These are phyloP conservation scores for Quercus aquifolioides DNA, from an alignment of 306 rosid species.

Conservation along the genomic window DNA sequence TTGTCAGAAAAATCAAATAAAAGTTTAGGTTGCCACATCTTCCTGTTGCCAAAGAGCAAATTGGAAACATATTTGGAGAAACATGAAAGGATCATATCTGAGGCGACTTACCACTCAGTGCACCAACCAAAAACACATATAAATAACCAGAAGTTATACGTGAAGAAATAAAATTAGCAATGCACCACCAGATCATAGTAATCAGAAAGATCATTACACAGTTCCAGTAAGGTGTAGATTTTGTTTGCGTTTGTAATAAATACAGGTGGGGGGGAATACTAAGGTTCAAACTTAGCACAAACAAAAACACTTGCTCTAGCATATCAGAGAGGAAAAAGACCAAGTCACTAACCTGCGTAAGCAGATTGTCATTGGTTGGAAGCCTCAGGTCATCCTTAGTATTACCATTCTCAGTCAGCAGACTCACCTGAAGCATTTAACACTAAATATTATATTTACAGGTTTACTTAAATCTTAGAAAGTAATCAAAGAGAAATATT, in stretches of 20 bases:
- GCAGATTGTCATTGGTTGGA: conserved; percentile 89
- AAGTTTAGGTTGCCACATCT: not conserved
- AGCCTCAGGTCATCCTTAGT: conserved; percentile 97
- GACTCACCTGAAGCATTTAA: conserved; percentile 64
- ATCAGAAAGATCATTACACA: not conserved
- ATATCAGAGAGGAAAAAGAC: not conserved
- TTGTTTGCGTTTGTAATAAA: not conserved
- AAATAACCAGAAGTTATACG: not conserved
- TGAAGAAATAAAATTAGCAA: not conserved
- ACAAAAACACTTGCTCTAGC: conserved; percentile 1
- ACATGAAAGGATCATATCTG: not conserved
- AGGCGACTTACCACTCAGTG: not conserved
- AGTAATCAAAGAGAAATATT: not conserved
- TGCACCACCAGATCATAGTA: not conserved
- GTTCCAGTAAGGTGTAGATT: not conserved
- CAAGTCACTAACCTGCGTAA: conserved; percentile 55
- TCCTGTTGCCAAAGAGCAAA: not conserved
- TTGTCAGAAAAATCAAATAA: not conserved
- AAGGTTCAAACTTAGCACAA: not conserved
- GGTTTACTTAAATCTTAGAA: not conserved
- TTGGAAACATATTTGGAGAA: not conserved
- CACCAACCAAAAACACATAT: not conserved
- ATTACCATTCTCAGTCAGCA: conserved; percentile 85
- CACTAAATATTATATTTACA: conserved; percentile 1
- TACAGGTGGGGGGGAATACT: not conserved